Evolutionary conservation across 148 eudicot genomes (phyloP), one percentile per base, ranked within the genome.

Genomic region (Vaccinium vitisidaea): DNA sequence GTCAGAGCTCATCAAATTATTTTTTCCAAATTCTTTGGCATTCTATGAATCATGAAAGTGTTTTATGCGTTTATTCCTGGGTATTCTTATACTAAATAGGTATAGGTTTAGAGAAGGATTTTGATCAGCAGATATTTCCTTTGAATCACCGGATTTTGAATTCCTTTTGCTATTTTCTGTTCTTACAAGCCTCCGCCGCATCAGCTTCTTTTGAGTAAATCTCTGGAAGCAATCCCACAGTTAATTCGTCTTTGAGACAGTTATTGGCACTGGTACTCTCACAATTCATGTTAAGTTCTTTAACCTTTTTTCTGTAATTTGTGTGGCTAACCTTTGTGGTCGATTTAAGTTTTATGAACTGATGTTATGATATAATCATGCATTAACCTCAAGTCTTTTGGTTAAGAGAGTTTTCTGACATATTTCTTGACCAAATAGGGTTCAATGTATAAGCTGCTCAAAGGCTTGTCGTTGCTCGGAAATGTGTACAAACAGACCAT

Each of bases 381-480:
- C 75, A 63, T 81, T 23, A n/a, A 48, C 6, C 6, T 65, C 39
- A 46, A 63, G 55, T 48, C 39, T 43, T 15, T 2, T 65, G 36
- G 83, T 18, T 81, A n/a, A 32, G 65, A n/a, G 39, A 23, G 43
- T 67, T 2, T 82, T 21, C 10, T 71, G 15, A 52, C 18, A 53
- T 27, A 39, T 65, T 70, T 52, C 48, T 8, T 81, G 39, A 77
- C 86, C 73, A 43, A 43, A 83, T 86, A 96, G 99, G 94, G 95
- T 92, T 83, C 99, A 96, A 85, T 92, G 93, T 85, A 96, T 96
- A 83, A 94, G 98, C 89, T 96, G 99, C 88, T 96, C 98, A 75
- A 96, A 89, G 86, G 89, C 92, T 82, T 96, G 99, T 85, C 89
- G 39, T 80, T 96, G 99, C 91, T 93, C 97, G 6, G 94, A 93